Base-by-base conservation (phyloP, 768 basidiomycete genomes). In the Lentinula guzmanii region DNA sequence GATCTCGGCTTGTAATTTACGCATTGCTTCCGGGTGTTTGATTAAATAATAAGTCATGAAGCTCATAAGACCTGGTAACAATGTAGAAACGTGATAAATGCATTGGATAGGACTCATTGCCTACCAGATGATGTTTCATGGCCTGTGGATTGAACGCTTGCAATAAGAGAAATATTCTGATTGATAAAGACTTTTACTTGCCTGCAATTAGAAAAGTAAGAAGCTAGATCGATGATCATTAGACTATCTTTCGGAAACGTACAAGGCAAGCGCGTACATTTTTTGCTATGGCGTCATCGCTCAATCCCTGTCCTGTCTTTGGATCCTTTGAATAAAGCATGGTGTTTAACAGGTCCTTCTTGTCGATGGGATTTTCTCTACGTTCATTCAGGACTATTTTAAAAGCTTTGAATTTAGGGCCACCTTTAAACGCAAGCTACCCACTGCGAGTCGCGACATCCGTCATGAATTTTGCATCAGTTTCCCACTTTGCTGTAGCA, bases 171-270 rank as follows among this genome's bases (percentile, higher is more conserved):
- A 33, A 24, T 7, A 11, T n/a, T n/a, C 35, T 4, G 24, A 28
- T 6, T 46, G 37, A 28, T 5, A 37, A 45, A 43, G 1, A n/a
- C 6, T 43, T 35, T 28, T 6, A 28, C 67, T 37, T 62, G 76
- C 76, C 81, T 5, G 81, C 81, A 43, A 82, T 77, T 15, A 82
- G 68, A 74, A 82, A 82, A 1, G 81, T 82, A 16, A 79, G 66
- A 4, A 82, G 71, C 77, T 79, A 42, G 11, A 42, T 11, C 2
- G 3, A 33, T 0, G 11, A 8, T 10, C 1, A 43, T 50, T 5
- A 28, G 11, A 5, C 16, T 7, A 3, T 37, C 31, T 5, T 3
- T 18, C 10, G 24, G 33, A 39, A 28, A 4, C 13, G 9, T 7
- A 4, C n/a, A 41, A 58, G 21, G 24, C 13, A 10, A 60, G 31